Base-by-base conservation (phyloP, 2,329 filamentous ascomycete species). In the Apiospora sp. region DNA sequence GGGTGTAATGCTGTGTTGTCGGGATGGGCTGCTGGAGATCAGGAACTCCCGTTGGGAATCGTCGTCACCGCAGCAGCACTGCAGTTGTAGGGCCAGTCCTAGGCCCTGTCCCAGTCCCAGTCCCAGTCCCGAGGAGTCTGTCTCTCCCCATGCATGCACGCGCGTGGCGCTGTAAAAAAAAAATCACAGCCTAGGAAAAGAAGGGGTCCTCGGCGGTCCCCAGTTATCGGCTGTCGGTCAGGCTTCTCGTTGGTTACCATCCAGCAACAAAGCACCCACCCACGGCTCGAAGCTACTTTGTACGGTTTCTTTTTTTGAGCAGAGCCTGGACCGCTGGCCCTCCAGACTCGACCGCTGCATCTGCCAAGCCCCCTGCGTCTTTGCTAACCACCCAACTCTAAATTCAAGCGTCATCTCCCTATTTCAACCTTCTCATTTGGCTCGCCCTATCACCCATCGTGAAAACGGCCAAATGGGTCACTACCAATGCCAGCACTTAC, bases 361-460 rank as follows among this genome's bases (percentile, higher is more conserved):
- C 30, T 41, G 30, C 58, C 58, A 64, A 64, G 58, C 58, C 58
- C 54, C 54, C 58, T 64, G 58, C 54, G 58, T 41, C 58, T 30
- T 30, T 22, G 37, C 58, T n/a, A 41, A 64, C n/a, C 58, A 37
- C 34, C 13, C 58, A 64, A 64, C 58, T 64, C 10, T 64, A 64
- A 64, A 64, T 64, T 22, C 58, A 37, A 41, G 58, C 58, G 58
- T 64, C 58, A 64, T 64, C 58, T 64, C 58, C 58, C 58, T 64
- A 64, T 64, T 64, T 64, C 58, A 41, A 64, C 58, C 58, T 64
- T 41, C 34, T 41, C 34, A 41, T 24, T 64, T 64, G 2, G 7
- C 27, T n/a, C 19, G 58, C 58, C 58, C 58, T 64, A 64, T 64
- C 58, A 64, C 0, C 19, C 58, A 37, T 41, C 58, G 58, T 64